These are phyloP conservation scores for Neonectria punicea DNA, from an alignment of 2,329 filamentous ascomycete species.

Conservation along the genomic window DNA sequence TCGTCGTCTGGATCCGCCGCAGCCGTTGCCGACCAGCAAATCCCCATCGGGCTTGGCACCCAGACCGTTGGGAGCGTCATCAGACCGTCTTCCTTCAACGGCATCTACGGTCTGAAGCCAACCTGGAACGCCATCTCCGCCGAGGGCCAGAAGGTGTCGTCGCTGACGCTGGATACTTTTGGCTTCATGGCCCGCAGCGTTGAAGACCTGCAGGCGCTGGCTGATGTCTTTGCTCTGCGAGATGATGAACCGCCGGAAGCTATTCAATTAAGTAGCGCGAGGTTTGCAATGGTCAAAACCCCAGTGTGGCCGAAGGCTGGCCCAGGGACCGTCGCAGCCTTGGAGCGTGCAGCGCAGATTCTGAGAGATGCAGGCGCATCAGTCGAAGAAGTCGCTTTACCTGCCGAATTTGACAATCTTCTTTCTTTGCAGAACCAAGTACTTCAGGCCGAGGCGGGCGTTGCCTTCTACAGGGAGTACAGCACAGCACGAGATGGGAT, in stretches of 20 bases:
- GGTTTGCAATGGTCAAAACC: slow-evolving; percentile 63
- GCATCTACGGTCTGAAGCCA: slow-evolving; percentile 72
- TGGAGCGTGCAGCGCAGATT: slow-evolving; percentile 49
- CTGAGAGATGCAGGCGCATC: slow-evolving; percentile 56
- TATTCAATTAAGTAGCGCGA: slow-evolving; percentile 54
- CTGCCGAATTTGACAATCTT: slow-evolving; percentile 55
- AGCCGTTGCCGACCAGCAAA: slow-evolving; percentile 72
- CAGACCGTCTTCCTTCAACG: slow-evolving; percentile 72
- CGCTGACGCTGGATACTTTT: slow-evolving; percentile 69
- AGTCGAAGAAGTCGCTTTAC: slow-evolving; percentile 63
- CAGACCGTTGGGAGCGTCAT: slow-evolving; percentile 74
- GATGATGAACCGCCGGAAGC: slow-evolving; percentile 56
- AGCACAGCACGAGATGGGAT: slow-evolving; percentile 52
- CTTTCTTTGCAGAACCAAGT: slow-evolving; percentile 55
- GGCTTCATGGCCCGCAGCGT: slow-evolving; percentile 69
- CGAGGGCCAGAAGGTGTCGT: slow-evolving; percentile 70
- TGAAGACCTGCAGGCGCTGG: slow-evolving; percentile 66
- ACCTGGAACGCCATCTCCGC: slow-evolving; percentile 72
- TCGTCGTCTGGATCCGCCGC: slow-evolving; percentile 75
- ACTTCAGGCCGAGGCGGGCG: slow-evolving; percentile 60
- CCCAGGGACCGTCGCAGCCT: slow-evolving; percentile 50
- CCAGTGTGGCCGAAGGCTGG: slow-evolving; percentile 58
- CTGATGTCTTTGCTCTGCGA: slow-evolving; percentile 62
- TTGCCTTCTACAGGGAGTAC: slow-evolving; percentile 64
- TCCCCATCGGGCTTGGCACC: slow-evolving; percentile 69